Percentiles rank a stretch among this genome's conserved stretches.
Evolutionary conservation across 805 yeast genomes (phyloP).

Genomic region (Pichia membranifaciens): DNA sequence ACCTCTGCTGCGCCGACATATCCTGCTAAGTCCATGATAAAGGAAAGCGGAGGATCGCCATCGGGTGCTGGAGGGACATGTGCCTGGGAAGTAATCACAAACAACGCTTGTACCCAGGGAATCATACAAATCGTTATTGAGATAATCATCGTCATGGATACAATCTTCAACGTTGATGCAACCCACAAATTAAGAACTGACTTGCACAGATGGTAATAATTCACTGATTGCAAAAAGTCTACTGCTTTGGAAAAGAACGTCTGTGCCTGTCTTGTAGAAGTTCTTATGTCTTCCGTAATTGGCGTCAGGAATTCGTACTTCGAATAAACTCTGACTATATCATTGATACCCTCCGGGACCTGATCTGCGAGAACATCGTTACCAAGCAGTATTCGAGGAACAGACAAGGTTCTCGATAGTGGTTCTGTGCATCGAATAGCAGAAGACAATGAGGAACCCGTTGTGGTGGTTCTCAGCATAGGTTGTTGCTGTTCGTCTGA

Average conservation of each 20-base stretch:
- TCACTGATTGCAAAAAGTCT: conserved; percentile 3
- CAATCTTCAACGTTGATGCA: conserved; percentile 60
- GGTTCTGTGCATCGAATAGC: background rate
- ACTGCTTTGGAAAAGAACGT: conserved; percentile 3
- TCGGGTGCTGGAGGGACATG: conserved; percentile 77
- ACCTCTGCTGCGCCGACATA: conserved; percentile 85
- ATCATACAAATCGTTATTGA: conserved; percentile 69
- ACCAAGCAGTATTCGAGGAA: conserved; percentile 24
- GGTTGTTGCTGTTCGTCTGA: background rate
- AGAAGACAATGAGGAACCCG: background rate
- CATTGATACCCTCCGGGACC: conserved; percentile 35
- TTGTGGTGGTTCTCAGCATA: background rate
- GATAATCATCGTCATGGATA: conserved; percentile 61
- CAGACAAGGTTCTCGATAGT: conserved; percentile 9
- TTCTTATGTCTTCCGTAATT: conserved; percentile 12
- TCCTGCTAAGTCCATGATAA: conserved; percentile 71
- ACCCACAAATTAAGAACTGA: conserved; percentile 11
- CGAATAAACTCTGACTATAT: conserved; percentile 47
- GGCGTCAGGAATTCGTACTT: conserved; percentile 34
- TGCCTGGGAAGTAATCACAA: conserved; percentile 43
- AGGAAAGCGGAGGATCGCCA: conserved; percentile 72
- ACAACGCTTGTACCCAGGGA: conserved; percentile 75
- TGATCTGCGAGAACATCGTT: background rate
- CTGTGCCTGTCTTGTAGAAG: conserved; percentile 1
- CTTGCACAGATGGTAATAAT: conserved; percentile 6